Evolutionary conservation across 345 rosid genomes (phyloP).

Genomic region (Cochlearia excelsa): DNA sequence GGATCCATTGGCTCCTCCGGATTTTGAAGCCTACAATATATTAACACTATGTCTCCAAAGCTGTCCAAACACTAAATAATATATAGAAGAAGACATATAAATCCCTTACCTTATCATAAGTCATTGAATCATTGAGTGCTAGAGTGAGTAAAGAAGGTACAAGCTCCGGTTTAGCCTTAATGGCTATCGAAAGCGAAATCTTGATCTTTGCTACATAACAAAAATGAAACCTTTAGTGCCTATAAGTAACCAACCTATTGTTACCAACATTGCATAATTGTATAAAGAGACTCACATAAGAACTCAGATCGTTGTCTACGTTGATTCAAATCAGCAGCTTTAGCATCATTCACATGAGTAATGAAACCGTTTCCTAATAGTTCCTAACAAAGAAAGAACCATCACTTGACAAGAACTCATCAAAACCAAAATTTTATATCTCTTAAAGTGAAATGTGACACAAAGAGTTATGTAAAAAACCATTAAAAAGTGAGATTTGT

Average conservation of each 20-base stretch:
- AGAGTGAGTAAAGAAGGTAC: slow-evolving; percentile 62
- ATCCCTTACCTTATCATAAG: slow-evolving; percentile 82
- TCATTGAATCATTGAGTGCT: slow-evolving; percentile 77
- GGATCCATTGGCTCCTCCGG: slow-evolving; percentile 96
- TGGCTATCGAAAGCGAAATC: slow-evolving; percentile 43
- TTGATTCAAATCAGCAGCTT: slow-evolving; percentile 86
- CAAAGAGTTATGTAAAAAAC: slow-evolving; percentile 32
- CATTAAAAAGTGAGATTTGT: slow-evolving; percentile 27
- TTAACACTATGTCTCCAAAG: neutral
- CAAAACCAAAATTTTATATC: slow-evolving; percentile 9
- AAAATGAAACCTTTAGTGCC: slow-evolving; percentile 10
- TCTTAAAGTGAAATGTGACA: slow-evolving; percentile 1
- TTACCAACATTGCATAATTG: neutral
- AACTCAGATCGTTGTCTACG: slow-evolving; percentile 89
- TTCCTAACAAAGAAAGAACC: slow-evolving; percentile 56
- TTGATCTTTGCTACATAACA: slow-evolving; percentile 58
- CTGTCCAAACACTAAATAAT: slow-evolving; percentile 5
- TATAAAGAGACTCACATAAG: slow-evolving; percentile 45
- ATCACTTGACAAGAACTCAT: slow-evolving; percentile 60
- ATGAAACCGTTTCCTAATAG: slow-evolving; percentile 54
- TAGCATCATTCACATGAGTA: slow-evolving; percentile 51
- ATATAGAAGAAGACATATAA: slow-evolving; percentile 6
- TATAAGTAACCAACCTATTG: neutral
- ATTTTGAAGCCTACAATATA: slow-evolving; percentile 69
- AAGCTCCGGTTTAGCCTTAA: slow-evolving; percentile 68